Conservation (phyloP, 31 red algal species). For the Porphyra umbilicalis region DNA sequence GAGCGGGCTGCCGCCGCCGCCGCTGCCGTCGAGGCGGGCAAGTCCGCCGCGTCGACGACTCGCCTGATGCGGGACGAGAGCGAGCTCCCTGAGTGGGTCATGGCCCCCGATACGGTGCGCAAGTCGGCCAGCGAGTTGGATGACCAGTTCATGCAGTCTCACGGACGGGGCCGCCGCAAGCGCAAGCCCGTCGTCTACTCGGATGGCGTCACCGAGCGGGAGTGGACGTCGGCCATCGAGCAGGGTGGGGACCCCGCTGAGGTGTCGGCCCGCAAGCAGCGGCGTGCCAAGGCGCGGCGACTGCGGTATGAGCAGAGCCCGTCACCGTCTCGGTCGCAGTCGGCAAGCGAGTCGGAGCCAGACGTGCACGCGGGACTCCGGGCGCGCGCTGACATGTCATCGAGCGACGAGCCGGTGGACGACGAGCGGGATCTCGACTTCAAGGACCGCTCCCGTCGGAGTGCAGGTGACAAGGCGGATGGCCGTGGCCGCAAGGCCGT, state of each 20-base stretch:
- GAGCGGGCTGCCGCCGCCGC: not conserved
- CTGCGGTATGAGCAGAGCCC: not conserved
- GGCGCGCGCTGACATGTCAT: not conserved
- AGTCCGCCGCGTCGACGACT: conserved; percentile 1
- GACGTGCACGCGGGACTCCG: not conserved
- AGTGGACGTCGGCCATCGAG: conserved; percentile 65
- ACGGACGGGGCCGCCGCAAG: conserved; percentile 70
- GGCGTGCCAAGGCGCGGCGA: not conserved
- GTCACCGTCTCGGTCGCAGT: not conserved
- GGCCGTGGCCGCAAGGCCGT: not conserved
- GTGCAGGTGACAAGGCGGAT: not conserved
- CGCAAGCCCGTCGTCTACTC: conserved; percentile 61
- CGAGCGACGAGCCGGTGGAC: not conserved
- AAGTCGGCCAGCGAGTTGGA: conserved; percentile 11
- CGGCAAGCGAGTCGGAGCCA: not conserved
- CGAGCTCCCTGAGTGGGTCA: conserved; percentile 76
- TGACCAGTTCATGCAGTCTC: conserved; percentile 21
- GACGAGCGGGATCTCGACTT: not conserved
- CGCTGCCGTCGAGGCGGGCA: not conserved
- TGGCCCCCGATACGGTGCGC: conserved; percentile 32
- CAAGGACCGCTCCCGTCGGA: not conserved
- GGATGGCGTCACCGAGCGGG: conserved; percentile 71
- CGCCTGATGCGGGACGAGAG: conserved; percentile 42
- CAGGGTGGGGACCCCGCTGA: conserved; percentile 38
- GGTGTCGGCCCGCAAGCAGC: conserved; percentile 27